Conservation (phyloP, 768 basidiomycete genomes). For the Suillus weaverae region DNA sequence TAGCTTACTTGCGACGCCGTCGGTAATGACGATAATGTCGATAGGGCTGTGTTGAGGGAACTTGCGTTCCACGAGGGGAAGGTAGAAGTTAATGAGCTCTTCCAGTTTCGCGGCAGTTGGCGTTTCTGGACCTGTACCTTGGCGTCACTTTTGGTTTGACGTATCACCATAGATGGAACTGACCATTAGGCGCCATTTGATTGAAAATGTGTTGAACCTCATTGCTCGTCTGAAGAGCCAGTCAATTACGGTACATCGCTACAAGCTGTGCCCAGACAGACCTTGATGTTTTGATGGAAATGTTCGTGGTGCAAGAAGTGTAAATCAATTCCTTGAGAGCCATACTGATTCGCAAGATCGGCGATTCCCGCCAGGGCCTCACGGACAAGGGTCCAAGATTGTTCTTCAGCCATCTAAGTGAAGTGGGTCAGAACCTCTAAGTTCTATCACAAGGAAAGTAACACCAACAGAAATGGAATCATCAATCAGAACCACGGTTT, state of each 20-base stretch:
- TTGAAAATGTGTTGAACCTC: conserved; percentile 7
- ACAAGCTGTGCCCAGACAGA: not conserved
- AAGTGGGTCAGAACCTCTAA: not conserved
- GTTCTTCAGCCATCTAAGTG: conserved; percentile 27
- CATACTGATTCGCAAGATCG: conserved; percentile 25
- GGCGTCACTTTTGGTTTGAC: not conserved
- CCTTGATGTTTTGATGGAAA: conserved; percentile 17
- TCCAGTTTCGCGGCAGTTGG: conserved; percentile 31
- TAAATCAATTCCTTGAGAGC: conserved; percentile 33
- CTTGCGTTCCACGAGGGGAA: conserved; percentile 20
- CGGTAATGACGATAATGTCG: conserved; percentile 28
- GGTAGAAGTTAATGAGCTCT: conserved; percentile 31
- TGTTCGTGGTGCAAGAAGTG: conserved; percentile 31
- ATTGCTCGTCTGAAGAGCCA: not conserved
- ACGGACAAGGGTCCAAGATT: conserved; percentile 31
- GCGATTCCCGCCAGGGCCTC: conserved; percentile 36
- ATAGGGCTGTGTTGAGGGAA: conserved; percentile 18
- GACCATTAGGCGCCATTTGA: conserved; percentile 2
- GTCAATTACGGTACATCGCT: not conserved
- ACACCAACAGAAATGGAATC: conserved; percentile 29
- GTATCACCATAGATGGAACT: not conserved
- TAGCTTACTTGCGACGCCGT: conserved; percentile 33
- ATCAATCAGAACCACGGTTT: conserved; percentile 32
- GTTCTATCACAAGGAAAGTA: not conserved
- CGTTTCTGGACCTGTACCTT: conserved; percentile 21